Percentiles rank a stretch among this genome's conserved stretches.
phyloP scores from a whole-genome alignment of 2,329 filamentous ascomycete species.

The Aureobasidium sp. region DNA sequence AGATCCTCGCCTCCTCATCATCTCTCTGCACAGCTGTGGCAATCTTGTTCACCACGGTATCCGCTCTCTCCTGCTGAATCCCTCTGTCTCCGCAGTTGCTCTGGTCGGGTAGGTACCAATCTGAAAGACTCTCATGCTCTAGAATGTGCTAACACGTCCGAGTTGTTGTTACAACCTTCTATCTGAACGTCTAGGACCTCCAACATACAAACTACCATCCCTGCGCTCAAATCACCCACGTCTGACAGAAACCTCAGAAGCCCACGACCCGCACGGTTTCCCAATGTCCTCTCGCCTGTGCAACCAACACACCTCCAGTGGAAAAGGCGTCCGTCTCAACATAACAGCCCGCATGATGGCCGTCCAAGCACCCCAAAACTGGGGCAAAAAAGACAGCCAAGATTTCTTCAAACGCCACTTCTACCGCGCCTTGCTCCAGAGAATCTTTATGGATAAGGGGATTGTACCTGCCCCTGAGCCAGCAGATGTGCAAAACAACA shows the following conservation, averaged over 20 bases:
- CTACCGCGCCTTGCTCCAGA: constrained; percentile 82
- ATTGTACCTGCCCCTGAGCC: constrained; percentile 54
- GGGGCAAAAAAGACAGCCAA: constrained; percentile 72
- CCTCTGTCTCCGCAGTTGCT: constrained; percentile 77
- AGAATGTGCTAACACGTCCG: background rate
- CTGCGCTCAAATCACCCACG: constrained; percentile 66
- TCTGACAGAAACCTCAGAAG: constrained; percentile 57
- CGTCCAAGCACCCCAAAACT: constrained; percentile 89
- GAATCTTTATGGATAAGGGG: constrained; percentile 79
- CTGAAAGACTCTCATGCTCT: background rate
- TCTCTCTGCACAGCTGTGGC: constrained; percentile 94
- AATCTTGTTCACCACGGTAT: constrained; percentile 96
- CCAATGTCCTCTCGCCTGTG: constrained; percentile 72
- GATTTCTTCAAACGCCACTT: constrained; percentile 89
- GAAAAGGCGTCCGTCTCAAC: constrained; percentile 69
- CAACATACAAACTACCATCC: constrained; percentile 74
- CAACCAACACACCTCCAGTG: constrained; percentile 33
- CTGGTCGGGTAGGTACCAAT: constrained; percentile 60
- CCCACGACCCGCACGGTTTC: constrained; percentile 84
- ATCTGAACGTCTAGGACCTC: constrained; percentile 79
- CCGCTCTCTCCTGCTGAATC: constrained; percentile 75
- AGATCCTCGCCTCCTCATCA: constrained; percentile 60
- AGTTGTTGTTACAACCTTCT: constrained; percentile 91
- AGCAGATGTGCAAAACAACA: constrained; percentile 46
- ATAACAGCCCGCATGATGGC: constrained; percentile 98